Percentiles rank a stretch among this genome's conserved stretches.
Conservation (phyloP, 257 asterid species). For the Solanum microdontum region DNA sequence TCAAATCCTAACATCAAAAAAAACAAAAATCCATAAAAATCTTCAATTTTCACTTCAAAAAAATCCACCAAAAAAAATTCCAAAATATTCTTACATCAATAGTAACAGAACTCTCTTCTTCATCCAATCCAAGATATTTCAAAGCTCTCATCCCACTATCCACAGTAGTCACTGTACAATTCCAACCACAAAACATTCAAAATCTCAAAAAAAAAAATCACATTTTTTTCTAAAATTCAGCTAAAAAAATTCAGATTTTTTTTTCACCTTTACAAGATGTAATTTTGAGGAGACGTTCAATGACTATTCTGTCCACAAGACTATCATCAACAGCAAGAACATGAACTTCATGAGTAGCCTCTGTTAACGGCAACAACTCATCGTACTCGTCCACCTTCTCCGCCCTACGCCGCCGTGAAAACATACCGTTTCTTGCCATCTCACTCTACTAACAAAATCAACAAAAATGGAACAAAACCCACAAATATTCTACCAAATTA, state of each 20-base stretch:
- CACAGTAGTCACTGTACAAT: constrained; percentile 66
- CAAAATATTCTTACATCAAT: constrained; percentile 35
- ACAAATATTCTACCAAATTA: background rate
- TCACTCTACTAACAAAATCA: background rate
- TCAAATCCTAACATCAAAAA: constrained; percentile 42
- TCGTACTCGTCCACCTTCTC: constrained; percentile 23
- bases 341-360: constrained; percentile 35
- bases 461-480: constrained; percentile 8
- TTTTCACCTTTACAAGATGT: constrained; percentile 52
- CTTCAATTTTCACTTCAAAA: background rate
- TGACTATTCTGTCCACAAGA: constrained; percentile 52
- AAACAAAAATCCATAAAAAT: background rate
- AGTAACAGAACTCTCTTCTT: constrained; percentile 43
- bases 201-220: background rate
- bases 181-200: background rate
- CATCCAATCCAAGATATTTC: constrained; percentile 77
- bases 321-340: constrained; percentile 67
- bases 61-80: background rate
- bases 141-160: constrained; percentile 89
- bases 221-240: background rate
- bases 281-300: constrained; percentile 54
- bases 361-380: constrained; percentile 13
- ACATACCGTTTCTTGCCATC: constrained; percentile 44
- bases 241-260: background rate
- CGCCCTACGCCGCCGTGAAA: constrained; percentile 39